Evolutionary conservation across 75 land plant species (phyloP), one percentile per base, ranked within the genome.

Genomic region (Cupressus sempervirens): DNA sequence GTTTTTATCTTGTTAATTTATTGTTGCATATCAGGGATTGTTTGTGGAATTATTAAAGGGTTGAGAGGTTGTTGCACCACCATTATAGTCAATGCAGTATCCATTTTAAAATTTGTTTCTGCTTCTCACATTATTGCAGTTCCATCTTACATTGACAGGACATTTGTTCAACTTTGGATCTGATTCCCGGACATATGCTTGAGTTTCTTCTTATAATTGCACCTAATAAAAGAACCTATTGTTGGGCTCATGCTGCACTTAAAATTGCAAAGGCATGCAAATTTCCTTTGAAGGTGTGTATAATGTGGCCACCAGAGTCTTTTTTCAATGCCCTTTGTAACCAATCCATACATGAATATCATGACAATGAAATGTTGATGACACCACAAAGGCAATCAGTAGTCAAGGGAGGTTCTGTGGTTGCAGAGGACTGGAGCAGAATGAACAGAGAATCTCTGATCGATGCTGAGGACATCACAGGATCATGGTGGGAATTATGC

Each of bases 401-500:
- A 43, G 88, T 88, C 38, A 34, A 70, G 38, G 84, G 26, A 23
- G 43, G 43, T 88, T 84, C 45, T 85, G 76, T 70, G 36, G 50
- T 36, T 18, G 8, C n/a, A 82, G 86, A 84, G 16, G 85, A 77
- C 32, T 90, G 91, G 87, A 30, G 81, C 50, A 32, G 30, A 56
- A 75, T 4, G 3, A 80, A 83, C 40, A 20, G 32, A 86, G 76
- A 82, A 18, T 45, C 38, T 72, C 80, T 83, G 65, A 29, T 93
- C 18, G 91, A 97, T 87, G 94, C 91, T 58, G 85, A 87, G 74
- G 96, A 93, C 85, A 89, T 87, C 32, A 88, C 85, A 32, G 32
- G 65, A 6, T 90, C 92, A 67, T 97, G 97, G 99, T 96, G 98
- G 98, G 92, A 93, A 12, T 56, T 93, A 14, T 95, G 95, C 87